Conservation (phyloP, 2,329 filamentous ascomycete genomes). For the Zelopaecilomyces penicillatus region DNA sequence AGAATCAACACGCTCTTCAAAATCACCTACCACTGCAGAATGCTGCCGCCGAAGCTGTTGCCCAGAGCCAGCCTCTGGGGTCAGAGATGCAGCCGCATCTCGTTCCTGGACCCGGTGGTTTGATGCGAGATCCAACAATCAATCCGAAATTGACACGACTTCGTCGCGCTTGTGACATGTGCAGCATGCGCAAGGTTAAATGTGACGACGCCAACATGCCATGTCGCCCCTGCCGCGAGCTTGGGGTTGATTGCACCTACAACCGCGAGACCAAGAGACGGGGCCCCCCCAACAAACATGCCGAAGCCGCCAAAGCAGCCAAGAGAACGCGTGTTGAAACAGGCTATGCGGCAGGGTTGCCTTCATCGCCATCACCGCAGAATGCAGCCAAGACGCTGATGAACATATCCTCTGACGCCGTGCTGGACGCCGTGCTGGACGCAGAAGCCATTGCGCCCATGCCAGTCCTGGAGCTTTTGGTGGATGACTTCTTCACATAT, state of each 20-base stretch:
- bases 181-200: slow-evolving; percentile 54
- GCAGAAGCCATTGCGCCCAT: slow-evolving; percentile 65
- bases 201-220: slow-evolving; percentile 50
- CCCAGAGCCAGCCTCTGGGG: slow-evolving; percentile 11
- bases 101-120: slow-evolving; percentile 9
- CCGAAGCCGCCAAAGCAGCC: slow-evolving; percentile 46
- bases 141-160: slow-evolving; percentile 47
- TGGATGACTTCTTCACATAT: slow-evolving; percentile 79
- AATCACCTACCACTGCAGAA: slow-evolving; percentile 29
- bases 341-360: slow-evolving; percentile 13
- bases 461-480: slow-evolving; percentile 57
- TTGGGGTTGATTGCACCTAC: slow-evolving; percentile 51
- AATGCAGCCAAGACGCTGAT: slow-evolving; percentile 41
- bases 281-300: slow-evolving; percentile 51
- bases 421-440: slow-evolving; percentile 43
- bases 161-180: slow-evolving; percentile 53
- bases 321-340: slow-evolving; percentile 36
- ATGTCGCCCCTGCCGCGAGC: slow-evolving; percentile 47
- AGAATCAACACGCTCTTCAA: slow-evolving; percentile 29
- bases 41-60: slow-evolving; percentile 28
- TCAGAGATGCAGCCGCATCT: slow-evolving; percentile 8
- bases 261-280: slow-evolving; percentile 49
- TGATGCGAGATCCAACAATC: slow-evolving; percentile 31
- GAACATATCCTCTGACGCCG: slow-evolving; percentile 31
- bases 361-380: slow-evolving; percentile 34